Percentiles rank a stretch among this genome's conserved stretches.
Evolutionary conservation across 2,329 filamentous ascomycete genomes (phyloP).

Genomic region (Alternaria brassicicola): DNA sequence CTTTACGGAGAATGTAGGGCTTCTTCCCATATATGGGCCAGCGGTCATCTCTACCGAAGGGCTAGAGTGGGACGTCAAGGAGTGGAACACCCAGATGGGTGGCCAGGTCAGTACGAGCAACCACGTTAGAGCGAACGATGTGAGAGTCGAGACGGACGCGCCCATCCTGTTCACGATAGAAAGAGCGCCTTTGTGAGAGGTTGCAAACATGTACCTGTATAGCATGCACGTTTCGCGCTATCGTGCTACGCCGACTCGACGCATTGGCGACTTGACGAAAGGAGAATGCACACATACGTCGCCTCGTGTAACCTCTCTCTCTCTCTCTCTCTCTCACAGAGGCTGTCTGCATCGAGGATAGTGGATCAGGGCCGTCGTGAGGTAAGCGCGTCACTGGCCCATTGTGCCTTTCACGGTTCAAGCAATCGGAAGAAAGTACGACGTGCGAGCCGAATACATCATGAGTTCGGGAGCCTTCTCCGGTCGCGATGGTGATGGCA

Average conservation of each 20-base stretch:
- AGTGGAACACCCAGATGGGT: constrained; percentile 71
- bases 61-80: constrained; percentile 85
- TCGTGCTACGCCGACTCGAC: neutral
- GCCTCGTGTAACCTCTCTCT: neutral
- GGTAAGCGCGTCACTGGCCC: neutral
- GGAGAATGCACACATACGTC: neutral
- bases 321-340: no score
- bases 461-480: neutral
- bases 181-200: constrained; percentile 19
- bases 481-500: neutral
- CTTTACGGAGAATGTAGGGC: constrained; percentile 81
- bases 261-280: neutral
- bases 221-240: neutral
- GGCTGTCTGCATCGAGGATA: neutral
- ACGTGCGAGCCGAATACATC: neutral
- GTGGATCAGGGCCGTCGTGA: neutral
- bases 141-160: constrained; percentile 50
- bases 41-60: constrained; percentile 80
- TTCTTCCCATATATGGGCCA: constrained; percentile 81
- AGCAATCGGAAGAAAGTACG: neutral
- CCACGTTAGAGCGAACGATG: constrained; percentile 51
- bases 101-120: constrained; percentile 58
- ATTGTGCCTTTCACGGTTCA: neutral
- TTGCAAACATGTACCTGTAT: neutral
- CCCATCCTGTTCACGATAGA: constrained; percentile 58